Evolutionary conservation across 805 yeast genomes (phyloP), one percentile per base, ranked within the genome.

Genomic region (Candida easanensis): DNA sequence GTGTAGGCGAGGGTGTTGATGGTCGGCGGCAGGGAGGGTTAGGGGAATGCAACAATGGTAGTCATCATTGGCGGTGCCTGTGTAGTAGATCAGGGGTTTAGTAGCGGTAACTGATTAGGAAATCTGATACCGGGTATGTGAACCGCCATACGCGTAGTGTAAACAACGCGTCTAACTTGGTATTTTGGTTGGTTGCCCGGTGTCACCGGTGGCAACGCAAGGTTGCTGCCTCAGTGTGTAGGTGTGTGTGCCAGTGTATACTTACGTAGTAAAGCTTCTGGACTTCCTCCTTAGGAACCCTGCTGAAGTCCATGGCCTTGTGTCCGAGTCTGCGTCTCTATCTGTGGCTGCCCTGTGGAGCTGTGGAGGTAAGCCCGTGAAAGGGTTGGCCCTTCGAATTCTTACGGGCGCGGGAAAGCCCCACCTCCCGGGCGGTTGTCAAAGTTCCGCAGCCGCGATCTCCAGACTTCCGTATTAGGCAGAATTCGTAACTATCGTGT

Each of bases 201-300:
- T 42, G n/a, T 16, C 19, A 9, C 9, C 7, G 37, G 35, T 22
- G 34, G 33, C 34, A n/a, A 36, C 14, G 32, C 11, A 9, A 22
- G 20, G 33, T 11, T 38, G 30, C 36, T 9, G 31, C 14, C 30
- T 7, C 23, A 25, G 20, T 21, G 22, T 20, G 39, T 21, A 26
- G 22, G 33, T 15, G 26, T 4, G 28, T 22, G 18, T 16, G 16
- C 15, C 11, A 16, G 4, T 10, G 22, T 33, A 28, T 9, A 48
- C 62, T 36, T 27, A 57, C 62, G 41, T 47, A 49, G 40, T 51
- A 58, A 25, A 58, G 53, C 50, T 52, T 58, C 39, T 58, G 60
- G 15, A 58, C 41, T 33, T 58, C 61, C 50, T 58, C 62, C 20
- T 54, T 50, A 30, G 59, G 48, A 23, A 52, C 45, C 39, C 57